Conservation (phyloP, 352 stramenopile species). For the Saprolegnia parasitica region DNA sequence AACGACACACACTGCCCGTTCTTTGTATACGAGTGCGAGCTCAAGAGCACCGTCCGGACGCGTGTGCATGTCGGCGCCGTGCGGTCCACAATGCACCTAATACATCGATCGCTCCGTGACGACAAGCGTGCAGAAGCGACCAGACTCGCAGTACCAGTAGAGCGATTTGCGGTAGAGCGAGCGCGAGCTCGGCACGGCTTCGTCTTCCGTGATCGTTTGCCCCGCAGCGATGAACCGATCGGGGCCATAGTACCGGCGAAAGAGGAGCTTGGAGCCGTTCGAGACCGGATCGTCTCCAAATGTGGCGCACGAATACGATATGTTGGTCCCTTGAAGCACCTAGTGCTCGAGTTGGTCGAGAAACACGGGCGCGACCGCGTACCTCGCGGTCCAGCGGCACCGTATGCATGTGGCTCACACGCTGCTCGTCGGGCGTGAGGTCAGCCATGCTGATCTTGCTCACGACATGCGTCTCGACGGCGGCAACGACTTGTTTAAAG, state of each 20-base stretch:
- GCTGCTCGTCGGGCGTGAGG: not conserved
- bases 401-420: not conserved
- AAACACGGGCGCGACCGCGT: not conserved
- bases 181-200: not conserved
- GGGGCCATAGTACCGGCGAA: not conserved
- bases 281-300: not conserved
- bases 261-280: slow-evolving; percentile 15
- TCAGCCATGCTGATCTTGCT: slow-evolving; percentile 1
- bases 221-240: slow-evolving; percentile 6
- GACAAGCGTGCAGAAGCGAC: not conserved
- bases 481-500: not conserved
- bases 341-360: not conserved
- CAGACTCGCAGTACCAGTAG: not conserved
- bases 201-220: slow-evolving; percentile 10
- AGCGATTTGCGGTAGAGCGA: not conserved
- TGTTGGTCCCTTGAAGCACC: not conserved
- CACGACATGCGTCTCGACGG: slow-evolving; percentile 2
- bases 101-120: too few relatives aligned
- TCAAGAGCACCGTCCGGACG: slow-evolving; percentile 3
- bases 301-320: not conserved
- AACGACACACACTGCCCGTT: slow-evolving; percentile 2
- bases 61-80: not conserved
- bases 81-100: slow-evolving; percentile 7
- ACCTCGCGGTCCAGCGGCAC: not conserved
- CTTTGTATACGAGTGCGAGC: not conserved